Base-by-base conservation (phyloP, 1,139 yeast species). In the Spencermartinsiella ligniputridi region DNA sequence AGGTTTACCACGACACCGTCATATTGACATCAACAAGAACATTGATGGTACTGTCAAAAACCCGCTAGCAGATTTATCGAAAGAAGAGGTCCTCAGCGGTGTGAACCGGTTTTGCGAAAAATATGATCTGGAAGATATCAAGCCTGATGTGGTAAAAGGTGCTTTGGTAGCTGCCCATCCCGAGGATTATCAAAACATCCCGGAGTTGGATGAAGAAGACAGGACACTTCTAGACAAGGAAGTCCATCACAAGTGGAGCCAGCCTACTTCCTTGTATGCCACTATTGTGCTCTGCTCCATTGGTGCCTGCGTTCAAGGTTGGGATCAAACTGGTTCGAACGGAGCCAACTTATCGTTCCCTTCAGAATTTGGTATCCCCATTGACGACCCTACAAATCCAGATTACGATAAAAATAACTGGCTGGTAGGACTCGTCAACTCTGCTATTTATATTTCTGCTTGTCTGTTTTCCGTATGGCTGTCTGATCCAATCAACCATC, bases 221-320 rank as follows among this genome's bases (percentile, higher is more conserved):
- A 78, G 76, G 51, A 59, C 65, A 13, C 74, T 71, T 0, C 69
- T 86, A 36, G 65, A 75, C 50, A 61, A 65, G 41, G 79, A 73
- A 54, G 74, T 71, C 49, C 71, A 76, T 39, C 82, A 83, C 46
- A 78, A 81, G 36, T 83, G 87, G 86, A 70, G 71, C 46, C 70
- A 81, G 37, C 90, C 94, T 0, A 50, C 54, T 20, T 74, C 76
- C 48, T 70, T 87, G 56, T 64, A 79, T 53, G 75, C 71, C 50
- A 80, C 86, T 45, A 77, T 84, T 45, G 74, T 83, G 13, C 76
- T 86, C 57, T 83, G 89, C 36, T 83, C 95, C 3, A 76, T 86
- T 78, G 88, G 92, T 42, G 96, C 95, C 17, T 87, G 89, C 8
- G 89, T 88, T 33, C 95, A 86, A 63, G 96, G 96, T 58, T 86